phyloP scores from a whole-genome alignment of 768 basidiomycete species.

The Leccinum boreale region DNA sequence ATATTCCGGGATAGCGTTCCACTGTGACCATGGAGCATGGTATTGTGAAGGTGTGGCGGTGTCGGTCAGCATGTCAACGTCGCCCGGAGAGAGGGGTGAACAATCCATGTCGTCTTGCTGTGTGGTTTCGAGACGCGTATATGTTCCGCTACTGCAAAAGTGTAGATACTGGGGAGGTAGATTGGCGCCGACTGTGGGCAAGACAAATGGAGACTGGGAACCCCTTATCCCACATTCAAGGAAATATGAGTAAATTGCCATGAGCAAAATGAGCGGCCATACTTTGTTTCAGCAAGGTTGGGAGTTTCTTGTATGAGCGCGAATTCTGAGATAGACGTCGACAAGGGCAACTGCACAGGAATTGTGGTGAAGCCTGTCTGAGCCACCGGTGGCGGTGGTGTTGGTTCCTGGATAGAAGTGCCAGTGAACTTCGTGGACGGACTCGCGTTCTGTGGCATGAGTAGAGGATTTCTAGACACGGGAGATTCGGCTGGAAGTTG shows the following conservation, averaged over 20 bases:
- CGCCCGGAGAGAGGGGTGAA: constrained; percentile 6
- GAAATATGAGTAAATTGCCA: background rate
- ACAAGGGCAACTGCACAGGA: background rate
- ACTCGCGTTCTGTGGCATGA: background rate
- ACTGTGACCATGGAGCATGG: background rate
- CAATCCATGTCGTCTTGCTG: constrained; percentile 13
- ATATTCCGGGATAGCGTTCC: background rate
- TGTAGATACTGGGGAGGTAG: background rate
- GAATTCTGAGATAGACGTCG: background rate
- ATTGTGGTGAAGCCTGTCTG: background rate
- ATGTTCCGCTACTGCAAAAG: background rate
- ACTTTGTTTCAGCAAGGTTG: background rate
- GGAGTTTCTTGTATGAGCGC: background rate
- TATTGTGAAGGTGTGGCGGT: background rate
- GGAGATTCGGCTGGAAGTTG: background rate
- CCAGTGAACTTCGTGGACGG: background rate
- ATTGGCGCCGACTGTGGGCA: background rate
- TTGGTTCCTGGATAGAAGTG: background rate
- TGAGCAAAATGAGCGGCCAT: background rate
- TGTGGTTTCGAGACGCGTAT: background rate
- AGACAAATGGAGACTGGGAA: background rate
- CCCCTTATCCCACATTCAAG: background rate
- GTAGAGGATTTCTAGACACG: too few relatives aligned
- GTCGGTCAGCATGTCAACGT: constrained; percentile 16
- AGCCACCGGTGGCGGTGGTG: background rate